Conservation (phyloP, 2,329 filamentous ascomycete species). For the Penicillium psychrosexuale region DNA sequence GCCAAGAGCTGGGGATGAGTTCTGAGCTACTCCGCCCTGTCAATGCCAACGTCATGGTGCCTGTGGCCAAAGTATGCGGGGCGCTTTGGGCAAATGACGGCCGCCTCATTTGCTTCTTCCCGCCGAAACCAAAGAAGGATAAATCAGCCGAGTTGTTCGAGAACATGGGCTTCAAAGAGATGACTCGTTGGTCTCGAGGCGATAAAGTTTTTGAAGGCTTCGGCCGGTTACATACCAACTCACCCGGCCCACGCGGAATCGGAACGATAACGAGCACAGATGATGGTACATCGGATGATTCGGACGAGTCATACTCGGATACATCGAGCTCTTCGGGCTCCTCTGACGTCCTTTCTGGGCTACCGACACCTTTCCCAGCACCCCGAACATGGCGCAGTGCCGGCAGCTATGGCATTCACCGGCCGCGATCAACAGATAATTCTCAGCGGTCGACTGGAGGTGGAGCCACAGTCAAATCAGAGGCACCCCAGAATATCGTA, state of each 20-base stretch:
- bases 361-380: slow-evolving; percentile 50
- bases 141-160: slow-evolving; percentile 51
- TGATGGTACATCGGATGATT: slow-evolving; percentile 46
- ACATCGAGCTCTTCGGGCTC: slow-evolving; percentile 54
- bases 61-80: slow-evolving; percentile 58
- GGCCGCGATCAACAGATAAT: slow-evolving; percentile 48
- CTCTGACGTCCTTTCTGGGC: slow-evolving; percentile 43
- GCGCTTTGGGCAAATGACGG: slow-evolving; percentile 58
- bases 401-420: slow-evolving; percentile 55
- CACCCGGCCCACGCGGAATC: slow-evolving; percentile 46
- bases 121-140: slow-evolving; percentile 50
- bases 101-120: slow-evolving; percentile 58
- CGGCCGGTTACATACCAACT: slow-evolving; percentile 55
- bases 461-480: slow-evolving; percentile 50
- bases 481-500: slow-evolving; percentile 64
- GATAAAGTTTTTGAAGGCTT: slow-evolving; percentile 62
- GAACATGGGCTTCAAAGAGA: slow-evolving; percentile 48
- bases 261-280: slow-evolving; percentile 41
- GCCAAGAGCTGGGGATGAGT: slow-evolving; percentile 47
- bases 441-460: slow-evolving; percentile 55
- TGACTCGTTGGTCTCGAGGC: slow-evolving; percentile 47
- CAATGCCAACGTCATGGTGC: slow-evolving; percentile 63
- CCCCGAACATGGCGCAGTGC: slow-evolving; percentile 52
- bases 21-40: slow-evolving; percentile 53
- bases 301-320: slow-evolving; percentile 56